These are phyloP conservation scores for Coemansia sp. DNA, from an alignment of 192 early-diverging fungal genomes.

Conservation along the genomic window DNA sequence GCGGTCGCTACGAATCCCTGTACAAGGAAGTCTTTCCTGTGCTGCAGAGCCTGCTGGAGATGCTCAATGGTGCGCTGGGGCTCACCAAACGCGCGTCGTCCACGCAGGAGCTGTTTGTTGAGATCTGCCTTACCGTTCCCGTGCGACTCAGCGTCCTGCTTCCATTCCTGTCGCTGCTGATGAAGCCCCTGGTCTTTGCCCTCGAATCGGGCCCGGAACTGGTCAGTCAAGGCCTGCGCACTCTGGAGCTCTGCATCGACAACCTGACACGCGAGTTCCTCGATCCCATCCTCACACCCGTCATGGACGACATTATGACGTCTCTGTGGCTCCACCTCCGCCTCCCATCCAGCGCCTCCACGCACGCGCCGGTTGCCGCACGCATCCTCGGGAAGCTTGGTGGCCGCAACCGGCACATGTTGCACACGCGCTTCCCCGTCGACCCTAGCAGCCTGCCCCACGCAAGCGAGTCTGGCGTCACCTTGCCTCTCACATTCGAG, in stretches of 20 bases:
- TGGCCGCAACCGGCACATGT: constrained; percentile 87
- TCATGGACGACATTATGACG: constrained; percentile 90
- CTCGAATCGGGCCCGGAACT: constrained; percentile 87
- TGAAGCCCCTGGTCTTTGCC: constrained; percentile 94
- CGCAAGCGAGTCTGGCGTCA: constrained; percentile 1
- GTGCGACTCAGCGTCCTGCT: constrained; percentile 90
- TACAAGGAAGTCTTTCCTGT: constrained; percentile 95
- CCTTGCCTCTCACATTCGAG: constrained; percentile 27
- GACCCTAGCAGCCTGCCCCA: not conserved
- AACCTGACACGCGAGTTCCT: constrained; percentile 95
- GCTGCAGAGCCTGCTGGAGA: constrained; percentile 85
- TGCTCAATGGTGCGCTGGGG: constrained; percentile 74
- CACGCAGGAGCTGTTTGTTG: constrained; percentile 95
- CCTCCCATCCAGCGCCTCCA: constrained; percentile 76
- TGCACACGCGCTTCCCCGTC: constrained; percentile 48
- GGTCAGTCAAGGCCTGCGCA: constrained; percentile 92
- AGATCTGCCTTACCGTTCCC: constrained; percentile 94
- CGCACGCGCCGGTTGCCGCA: constrained; percentile 78
- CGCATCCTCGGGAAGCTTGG: constrained; percentile 96
- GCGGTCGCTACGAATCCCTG: constrained; percentile 89
- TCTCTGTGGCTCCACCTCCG: constrained; percentile 89
- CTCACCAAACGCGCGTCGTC: constrained; percentile 72
- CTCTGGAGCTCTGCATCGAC: constrained; percentile 96
- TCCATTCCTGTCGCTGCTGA: constrained; percentile 86
- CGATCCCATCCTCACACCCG: constrained; percentile 91